phyloP scores from a whole-genome alignment of 176 grass and related monocot genomes.

The Triticum timopheevii region DNA sequence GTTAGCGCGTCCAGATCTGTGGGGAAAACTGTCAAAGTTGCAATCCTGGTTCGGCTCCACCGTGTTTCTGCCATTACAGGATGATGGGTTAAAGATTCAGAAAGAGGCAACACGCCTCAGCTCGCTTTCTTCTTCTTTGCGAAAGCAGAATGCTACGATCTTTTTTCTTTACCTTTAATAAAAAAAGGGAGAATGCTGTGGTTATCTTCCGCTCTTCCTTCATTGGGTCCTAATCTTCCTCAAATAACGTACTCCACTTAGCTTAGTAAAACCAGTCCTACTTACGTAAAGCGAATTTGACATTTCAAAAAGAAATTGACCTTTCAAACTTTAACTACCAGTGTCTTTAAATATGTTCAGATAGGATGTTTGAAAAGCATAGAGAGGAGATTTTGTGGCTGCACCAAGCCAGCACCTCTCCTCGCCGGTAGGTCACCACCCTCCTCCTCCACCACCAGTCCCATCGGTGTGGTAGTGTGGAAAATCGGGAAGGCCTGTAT shows the following conservation, averaged over 20 bases:
- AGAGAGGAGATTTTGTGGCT: too few relatives aligned
- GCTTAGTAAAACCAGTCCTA: neutral
- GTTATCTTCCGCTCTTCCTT: neutral
- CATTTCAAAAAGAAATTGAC: neutral
- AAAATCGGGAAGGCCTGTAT: too few relatives aligned
- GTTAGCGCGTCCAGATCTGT: neutral
- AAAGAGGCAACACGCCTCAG: neutral
- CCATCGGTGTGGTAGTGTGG: too few relatives aligned
- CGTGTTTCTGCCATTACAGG: neutral
- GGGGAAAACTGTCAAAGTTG: neutral
- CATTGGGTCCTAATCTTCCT: neutral
- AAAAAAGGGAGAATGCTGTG: neutral
- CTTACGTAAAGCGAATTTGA: neutral
- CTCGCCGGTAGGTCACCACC: too few relatives aligned
- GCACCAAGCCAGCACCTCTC: too few relatives aligned
- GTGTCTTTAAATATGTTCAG: neutral
- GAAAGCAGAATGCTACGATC: neutral
- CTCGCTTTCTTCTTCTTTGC: neutral
- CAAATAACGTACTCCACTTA: neutral
- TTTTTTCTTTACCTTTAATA: too few relatives aligned
- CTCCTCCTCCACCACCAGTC: too few relatives aligned
- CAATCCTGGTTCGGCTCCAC: neutral
- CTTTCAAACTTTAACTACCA: neutral
- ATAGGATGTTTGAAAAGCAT: neutral
- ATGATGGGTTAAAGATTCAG: neutral